These are phyloP conservation scores for Cyclotella baltica DNA, from an alignment of 108 stramenopile species.

Conservation along the genomic window DNA sequence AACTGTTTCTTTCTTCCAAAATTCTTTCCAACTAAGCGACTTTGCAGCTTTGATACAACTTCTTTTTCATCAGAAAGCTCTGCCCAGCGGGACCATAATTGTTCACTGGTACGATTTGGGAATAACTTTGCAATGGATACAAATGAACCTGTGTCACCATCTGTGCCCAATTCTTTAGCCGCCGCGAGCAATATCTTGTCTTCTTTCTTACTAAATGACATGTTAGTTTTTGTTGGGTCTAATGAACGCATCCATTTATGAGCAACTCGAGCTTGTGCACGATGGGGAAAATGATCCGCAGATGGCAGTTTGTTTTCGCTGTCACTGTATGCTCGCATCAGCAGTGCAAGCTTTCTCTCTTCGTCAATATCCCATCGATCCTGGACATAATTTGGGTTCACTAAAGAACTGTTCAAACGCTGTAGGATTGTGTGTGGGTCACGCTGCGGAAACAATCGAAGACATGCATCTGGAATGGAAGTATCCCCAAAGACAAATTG, in stretches of 20 bases:
- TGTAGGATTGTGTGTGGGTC: slow-evolving; percentile 32
- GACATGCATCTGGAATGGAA: slow-evolving; percentile 30
- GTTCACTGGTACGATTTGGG: slow-evolving; percentile 48
- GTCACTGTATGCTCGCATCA: slow-evolving; percentile 58
- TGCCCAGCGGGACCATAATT: slow-evolving; percentile 46
- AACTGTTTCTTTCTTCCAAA: slow-evolving; percentile 4
- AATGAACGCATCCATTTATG: slow-evolving; percentile 67
- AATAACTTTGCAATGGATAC: slow-evolving; percentile 32
- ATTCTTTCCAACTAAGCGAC: slow-evolving; percentile 24
- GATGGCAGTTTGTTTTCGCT: slow-evolving; percentile 15
- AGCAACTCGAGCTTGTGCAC: slow-evolving; percentile 41
- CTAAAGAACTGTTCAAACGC: slow-evolving; percentile 49
- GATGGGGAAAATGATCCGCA: slow-evolving; percentile 54
- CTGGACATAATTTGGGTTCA: slow-evolving; percentile 61
- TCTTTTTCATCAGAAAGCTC: slow-evolving; percentile 52
- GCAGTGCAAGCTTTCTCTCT: slow-evolving; percentile 48
- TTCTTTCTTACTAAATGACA: slow-evolving; percentile 47
- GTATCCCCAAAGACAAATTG: slow-evolving; percentile 50
- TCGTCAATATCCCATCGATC: slow-evolving; percentile 37
- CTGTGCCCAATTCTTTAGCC: slow-evolving; percentile 18
- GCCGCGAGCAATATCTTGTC: slow-evolving; percentile 39
- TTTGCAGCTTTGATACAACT: slow-evolving; percentile 22
- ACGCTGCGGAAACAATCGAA: slow-evolving; percentile 42
- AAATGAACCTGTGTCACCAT: neutral
- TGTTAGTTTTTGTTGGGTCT: slow-evolving; percentile 45